Base-by-base conservation (phyloP, 176 grass and related monocot species). In the Raddia distichophylla region DNA sequence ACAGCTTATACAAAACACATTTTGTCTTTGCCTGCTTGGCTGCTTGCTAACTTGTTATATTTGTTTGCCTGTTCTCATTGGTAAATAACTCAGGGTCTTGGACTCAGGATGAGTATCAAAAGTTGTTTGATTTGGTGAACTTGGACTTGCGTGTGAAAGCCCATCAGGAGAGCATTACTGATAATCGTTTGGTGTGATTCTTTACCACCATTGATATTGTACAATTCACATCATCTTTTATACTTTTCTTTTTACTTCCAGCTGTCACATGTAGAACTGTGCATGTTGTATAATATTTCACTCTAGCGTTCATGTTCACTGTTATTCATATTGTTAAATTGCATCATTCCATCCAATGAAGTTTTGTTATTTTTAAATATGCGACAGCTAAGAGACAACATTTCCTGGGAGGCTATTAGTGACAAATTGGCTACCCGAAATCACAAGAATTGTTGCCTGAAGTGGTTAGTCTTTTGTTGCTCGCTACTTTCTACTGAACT, bases 81-180 rank as follows among this genome's bases (percentile, higher is more conserved):
- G 54, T 64, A 19, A 74, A 68, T 71, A 76, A 15, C 85, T 61
- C 78, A 97, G 94, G 94, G 6, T 0, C 0, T 16, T 98, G 92
- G 95, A 80, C 46, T 84, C 90, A 91, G 77, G 88, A 94, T 14
- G 95, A 98, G 82, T 87, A 91, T 51, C 88, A 94, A 73, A 60
- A 80, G 49, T 85, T 94, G 46, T 98, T 94, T 84, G 86, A 94
- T 90, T 76, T 98, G 71, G 95, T 94, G 64, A 98, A 98, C 59
- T 53, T 87, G 79, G 94, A 98, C 78, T 80, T 94, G 86, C 84
- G 59, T 44, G 33, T 88, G 60, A 98, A 93, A 89, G 90, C 81
- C 35, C 78, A 72, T 74, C 52, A 88, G 54, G 20, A 65, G 14
- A 19, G 73, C 50, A 6, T 72, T 58, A 17, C 56, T 56, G 80